Evolutionary conservation across 768 basidiomycete genomes (phyloP), one percentile per base, ranked within the genome.

Genomic region (Mycena alexandri): DNA sequence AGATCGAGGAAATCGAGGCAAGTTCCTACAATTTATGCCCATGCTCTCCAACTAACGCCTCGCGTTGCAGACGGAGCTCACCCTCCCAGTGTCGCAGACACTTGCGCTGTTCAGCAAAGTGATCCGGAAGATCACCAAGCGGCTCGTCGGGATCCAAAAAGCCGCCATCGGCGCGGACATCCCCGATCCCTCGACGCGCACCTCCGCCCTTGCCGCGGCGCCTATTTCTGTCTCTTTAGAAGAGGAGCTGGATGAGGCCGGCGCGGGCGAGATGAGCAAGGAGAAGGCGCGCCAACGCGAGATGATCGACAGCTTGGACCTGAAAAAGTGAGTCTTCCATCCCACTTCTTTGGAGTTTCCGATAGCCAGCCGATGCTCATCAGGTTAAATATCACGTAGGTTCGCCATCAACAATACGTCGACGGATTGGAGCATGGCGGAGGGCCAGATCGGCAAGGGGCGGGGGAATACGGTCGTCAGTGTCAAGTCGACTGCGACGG

Each of bases 21-120:
- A 63, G 86, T 48, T 43, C 12, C 60, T 47, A 33, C 38, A 16
- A 3, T 14, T 41, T 43, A 24, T 62, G 24, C 13, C 16, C 50
- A 44, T 7, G 12, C 1, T 24, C n/a, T 1, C 17, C 50, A 61
- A 57, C n/a, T 53, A 10, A 66, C n/a, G 19, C 43, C 53, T 42
- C 44, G 65, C 51, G 9, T 24, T 65, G 46, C 72, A 95, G 93
- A 77, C 82, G 22, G 96, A 98, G 74, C 85, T 99, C 21, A 87
- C 89, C 9, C 81, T 99, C 0, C 92, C 95, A 0, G 93, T 96
- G 33, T 91, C 91, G 0, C 97, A 99, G 77, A 85, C 88, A 2
- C 84, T 99, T 9, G 97, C 97, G 0, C 82, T 98, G 41, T 96
- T 99, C 79, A 91, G 90, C 71, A 99, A 99, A 81, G 83, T 95